Percentiles rank a stretch among this genome's conserved stretches.
phyloP scores from a whole-genome alignment of 2,329 filamentous ascomycete species.

The Fusarium oligoseptatum region DNA sequence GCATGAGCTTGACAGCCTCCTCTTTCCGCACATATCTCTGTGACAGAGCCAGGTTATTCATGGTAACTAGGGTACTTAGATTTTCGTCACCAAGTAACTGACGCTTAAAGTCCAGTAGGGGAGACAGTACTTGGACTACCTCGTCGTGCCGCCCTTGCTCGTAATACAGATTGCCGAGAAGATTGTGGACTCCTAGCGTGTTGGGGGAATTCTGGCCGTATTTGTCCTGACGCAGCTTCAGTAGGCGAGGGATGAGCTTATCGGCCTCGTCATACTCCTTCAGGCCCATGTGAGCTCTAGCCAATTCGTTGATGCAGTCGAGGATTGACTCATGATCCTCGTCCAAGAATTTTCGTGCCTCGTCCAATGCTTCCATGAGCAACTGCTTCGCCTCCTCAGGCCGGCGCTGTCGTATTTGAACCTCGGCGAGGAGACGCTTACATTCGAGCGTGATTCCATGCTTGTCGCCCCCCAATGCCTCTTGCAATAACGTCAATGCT shows the following conservation, averaged over 20 bases:
- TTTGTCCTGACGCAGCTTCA: neutral
- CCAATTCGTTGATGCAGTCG: neutral
- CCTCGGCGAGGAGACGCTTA: neutral
- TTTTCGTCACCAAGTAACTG: neutral
- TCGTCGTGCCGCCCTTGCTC: neutral
- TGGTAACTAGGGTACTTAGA: neutral
- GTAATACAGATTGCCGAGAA: neutral
- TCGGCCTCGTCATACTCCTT: neutral
- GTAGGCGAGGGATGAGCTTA: neutral
- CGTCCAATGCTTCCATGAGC: neutral
- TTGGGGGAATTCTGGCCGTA: neutral
- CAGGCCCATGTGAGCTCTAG: rapidly evolving
- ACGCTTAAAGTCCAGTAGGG: neutral
- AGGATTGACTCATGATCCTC: neutral
- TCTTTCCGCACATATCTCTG: neutral
- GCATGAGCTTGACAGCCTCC: neutral
- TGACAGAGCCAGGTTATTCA: neutral
- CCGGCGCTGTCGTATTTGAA: neutral
- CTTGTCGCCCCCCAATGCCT: neutral
- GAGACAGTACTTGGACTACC: neutral
- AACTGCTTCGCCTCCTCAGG: neutral
- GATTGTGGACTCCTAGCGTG: rapidly evolving
- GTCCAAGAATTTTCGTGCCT: neutral
- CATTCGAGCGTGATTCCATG: neutral
- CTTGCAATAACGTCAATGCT: neutral